A percentile compares a stretch with the other conserved stretches of the same genome.
Conservation (phyloP, 495 filamentous ascomycete genomes). For the Aspergillus ellipticus region DNA sequence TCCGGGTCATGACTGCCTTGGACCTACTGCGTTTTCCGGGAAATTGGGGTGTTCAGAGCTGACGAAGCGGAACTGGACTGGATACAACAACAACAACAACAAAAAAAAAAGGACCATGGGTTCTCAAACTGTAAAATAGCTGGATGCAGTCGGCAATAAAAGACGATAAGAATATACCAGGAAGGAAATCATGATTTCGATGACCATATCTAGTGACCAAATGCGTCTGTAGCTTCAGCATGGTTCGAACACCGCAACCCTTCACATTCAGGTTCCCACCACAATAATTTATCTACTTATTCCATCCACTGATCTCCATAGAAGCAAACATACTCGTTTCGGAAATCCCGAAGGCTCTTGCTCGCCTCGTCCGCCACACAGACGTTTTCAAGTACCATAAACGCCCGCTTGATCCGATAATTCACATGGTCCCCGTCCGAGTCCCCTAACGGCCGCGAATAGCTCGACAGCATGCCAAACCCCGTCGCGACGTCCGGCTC, state of each 20-base stretch:
- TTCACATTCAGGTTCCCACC: not conserved
- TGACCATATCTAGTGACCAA: no score
- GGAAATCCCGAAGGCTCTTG: conserved; percentile 44
- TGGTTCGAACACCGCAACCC: not conserved
- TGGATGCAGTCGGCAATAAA: not conserved
- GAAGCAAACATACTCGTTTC: conserved; percentile 37
- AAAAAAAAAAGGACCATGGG: not conserved
- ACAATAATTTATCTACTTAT: not conserved
- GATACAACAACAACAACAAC: no score
- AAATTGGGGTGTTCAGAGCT: not conserved
- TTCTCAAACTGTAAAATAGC: not conserved
- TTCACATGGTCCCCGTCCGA: conserved; percentile 16
- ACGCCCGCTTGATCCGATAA: conserved; percentile 41
- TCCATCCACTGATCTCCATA: conserved; percentile 20
- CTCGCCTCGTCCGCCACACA: conserved; percentile 50
- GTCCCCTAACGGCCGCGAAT: conserved; percentile 16
- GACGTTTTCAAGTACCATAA: conserved; percentile 40
- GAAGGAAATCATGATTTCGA: not conserved
- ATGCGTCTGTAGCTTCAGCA: not conserved
- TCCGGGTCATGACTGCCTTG: not conserved
- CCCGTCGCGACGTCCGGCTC: conserved; percentile 22
- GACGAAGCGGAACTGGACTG: not conserved
- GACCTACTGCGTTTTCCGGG: conserved; percentile 5
- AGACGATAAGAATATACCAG: not conserved
- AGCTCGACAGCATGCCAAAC: conserved; percentile 21